Base-by-base conservation (phyloP, 768 basidiomycete species). In the Russula virescens region DNA sequence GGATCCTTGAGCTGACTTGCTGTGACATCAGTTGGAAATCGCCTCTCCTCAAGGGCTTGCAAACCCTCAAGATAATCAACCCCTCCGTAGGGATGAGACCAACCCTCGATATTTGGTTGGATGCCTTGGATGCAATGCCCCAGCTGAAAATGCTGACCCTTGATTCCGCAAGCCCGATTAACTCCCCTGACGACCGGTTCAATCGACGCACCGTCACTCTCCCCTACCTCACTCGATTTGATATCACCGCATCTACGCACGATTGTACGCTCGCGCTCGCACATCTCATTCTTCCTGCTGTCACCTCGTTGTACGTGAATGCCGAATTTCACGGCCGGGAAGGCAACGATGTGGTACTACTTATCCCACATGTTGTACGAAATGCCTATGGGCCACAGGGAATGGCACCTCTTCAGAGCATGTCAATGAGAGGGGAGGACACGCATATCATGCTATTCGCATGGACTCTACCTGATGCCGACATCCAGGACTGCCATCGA, bases 201-300 rank as follows among this genome's bases (percentile, higher is more conserved):
- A 31, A 5, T 1, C 18, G 46, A n/a, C 46, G 35, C 46, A 28
- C 34, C 14, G 26, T 49, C 18, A 49, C 61, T 9, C 61, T 62
- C 7, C 55, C 55, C 18, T 51, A 10, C 19, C 47, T 62, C 3
- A 50, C 3, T 4, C n/a, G 3, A 16, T 43, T 62, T 28, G 10
- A 23, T 19, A 49, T 56, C 7, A 9, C 8, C 7, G 26, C 26
- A 7, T 16, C 5, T 19, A 38, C 31, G 31, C 19, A 6, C 1
- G 48, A 56, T 25, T 62, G 61, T 34, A 16, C 9, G 7, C 38
- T 51, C 2, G 61, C 54, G 6, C 55, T 62, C 7, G 48, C 55
- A 1, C 55, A 66, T 43, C 61, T 66, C 21, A 11, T 38, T 26
- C 34, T 66, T 2, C 65, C 61, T n/a, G 42, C 61, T 40, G 38